Evolutionary conservation across 805 yeast species (phyloP).

Genomic region (Candida gorgasii): DNA sequence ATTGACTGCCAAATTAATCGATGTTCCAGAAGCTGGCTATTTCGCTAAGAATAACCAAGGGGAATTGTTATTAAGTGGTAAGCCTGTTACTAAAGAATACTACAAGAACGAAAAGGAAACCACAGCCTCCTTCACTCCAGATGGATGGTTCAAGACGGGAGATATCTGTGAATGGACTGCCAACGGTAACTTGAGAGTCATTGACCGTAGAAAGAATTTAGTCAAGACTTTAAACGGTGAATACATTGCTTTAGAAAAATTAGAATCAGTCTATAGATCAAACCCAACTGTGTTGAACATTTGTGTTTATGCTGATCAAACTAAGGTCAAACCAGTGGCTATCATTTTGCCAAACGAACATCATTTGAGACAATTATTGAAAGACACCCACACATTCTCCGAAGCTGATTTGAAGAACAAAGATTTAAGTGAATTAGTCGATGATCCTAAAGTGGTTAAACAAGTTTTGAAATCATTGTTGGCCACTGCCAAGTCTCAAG

Average conservation of each 20-base stretch:
- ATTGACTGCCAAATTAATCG: constrained; percentile 83
- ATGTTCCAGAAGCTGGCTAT: constrained; percentile 90
- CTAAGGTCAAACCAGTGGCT: constrained; percentile 88
- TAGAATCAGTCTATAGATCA: constrained; percentile 89
- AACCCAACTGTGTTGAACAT: constrained; percentile 73
- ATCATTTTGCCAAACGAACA: constrained; percentile 80
- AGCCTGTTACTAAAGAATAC: constrained; percentile 71
- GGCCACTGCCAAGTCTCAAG: constrained; percentile 77
- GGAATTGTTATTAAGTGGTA: constrained; percentile 82
- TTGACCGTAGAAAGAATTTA: constrained; percentile 94
- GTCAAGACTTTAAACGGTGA: constrained; percentile 97
- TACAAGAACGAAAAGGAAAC: constrained; percentile 85
- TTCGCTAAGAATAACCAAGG: constrained; percentile 90
- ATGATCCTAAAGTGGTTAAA: constrained; percentile 55
- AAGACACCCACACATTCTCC: constrained; percentile 50
- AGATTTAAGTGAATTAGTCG: constrained; percentile 49
- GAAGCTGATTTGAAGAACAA: constrained; percentile 47
- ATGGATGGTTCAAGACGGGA: constrained; percentile 96
- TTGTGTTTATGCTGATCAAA: constrained; percentile 90
- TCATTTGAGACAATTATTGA: constrained; percentile 56
- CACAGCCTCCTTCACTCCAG: constrained; percentile 65
- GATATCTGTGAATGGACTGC: constrained; percentile 93
- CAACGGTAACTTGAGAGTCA: constrained; percentile 74
- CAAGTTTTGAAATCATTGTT: constrained; percentile 60
- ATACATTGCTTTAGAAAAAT: constrained; percentile 93